phyloP scores from a whole-genome alignment of 805 yeast genomes.

The Ogataea methanolica region DNA sequence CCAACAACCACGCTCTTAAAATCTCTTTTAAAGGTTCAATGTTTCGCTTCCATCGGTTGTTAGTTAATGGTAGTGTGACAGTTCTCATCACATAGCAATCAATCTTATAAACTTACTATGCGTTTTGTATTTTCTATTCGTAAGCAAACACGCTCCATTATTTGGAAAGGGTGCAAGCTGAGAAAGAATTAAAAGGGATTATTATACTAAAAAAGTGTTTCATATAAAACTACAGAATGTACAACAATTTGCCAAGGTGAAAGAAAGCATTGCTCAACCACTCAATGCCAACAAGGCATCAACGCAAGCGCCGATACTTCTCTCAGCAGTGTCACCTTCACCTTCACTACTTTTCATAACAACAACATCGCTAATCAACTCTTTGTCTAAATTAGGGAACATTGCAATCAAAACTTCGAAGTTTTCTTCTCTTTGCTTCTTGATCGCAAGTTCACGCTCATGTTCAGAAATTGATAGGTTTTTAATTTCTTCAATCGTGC shows the following conservation, averaged over 20 bases:
- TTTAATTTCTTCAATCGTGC: slow-evolving; percentile 16
- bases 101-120: no score
- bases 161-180: no score
- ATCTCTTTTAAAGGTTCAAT: no score
- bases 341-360: slow-evolving; percentile 42
- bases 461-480: slow-evolving; percentile 30
- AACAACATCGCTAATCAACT: slow-evolving; percentile 66
- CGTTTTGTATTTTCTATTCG: no score
- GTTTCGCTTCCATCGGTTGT: no score
- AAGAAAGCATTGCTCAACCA: slow-evolving; percentile 15
- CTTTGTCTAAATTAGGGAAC: slow-evolving; percentile 72
- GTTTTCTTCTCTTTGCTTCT: slow-evolving; percentile 42
- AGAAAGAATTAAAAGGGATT: no score
- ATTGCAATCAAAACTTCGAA: slow-evolving; percentile 52
- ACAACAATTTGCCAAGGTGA: no score
- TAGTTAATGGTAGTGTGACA: neutral
- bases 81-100: neutral
- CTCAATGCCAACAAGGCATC: slow-evolving; percentile 47
- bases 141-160: no score
- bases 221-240: no score
- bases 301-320: slow-evolving; percentile 67
- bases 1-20: no score
- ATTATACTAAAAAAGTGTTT: no score
- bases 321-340: slow-evolving; percentile 10
- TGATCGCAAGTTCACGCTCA: slow-evolving; percentile 30